Conservation (phyloP, 371 early-diverging fungal genomes). For the Rhizopus arrhizus region DNA sequence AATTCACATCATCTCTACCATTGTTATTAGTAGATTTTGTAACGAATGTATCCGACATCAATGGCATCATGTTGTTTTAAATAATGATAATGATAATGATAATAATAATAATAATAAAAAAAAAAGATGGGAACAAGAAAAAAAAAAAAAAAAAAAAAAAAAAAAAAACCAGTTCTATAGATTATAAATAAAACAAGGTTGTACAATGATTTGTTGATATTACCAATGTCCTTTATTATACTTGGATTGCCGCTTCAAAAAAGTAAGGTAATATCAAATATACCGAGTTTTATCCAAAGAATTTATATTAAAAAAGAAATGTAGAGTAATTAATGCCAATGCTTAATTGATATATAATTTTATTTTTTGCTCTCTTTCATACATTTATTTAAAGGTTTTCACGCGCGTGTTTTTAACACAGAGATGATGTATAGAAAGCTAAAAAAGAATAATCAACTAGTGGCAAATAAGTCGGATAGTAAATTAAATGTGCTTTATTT, state of each 20-base stretch:
- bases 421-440: too few species aligned
- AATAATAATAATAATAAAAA: constrained; percentile 1
- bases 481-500: neutral
- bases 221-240: neutral
- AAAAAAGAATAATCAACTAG: too few species aligned
- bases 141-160: constrained; percentile 3
- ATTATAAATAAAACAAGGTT: constrained; percentile 18
- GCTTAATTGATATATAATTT: too few species aligned
- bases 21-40: neutral
- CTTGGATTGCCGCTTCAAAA: neutral
- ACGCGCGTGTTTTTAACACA: too few species aligned
- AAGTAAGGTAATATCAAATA: too few species aligned
- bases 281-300: too few species aligned
- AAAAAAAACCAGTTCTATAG: constrained; percentile 9
- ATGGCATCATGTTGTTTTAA: constrained; percentile 2
- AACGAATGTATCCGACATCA: neutral
- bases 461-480: neutral
- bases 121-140: constrained; percentile 1
- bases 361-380: too few species aligned
- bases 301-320: too few species aligned
- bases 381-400: too few species aligned
- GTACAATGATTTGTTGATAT: constrained; percentile 18
- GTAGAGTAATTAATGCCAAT: too few species aligned
- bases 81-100: neutral
- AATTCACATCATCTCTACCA: neutral